Evolutionary conservation across 1,284 basidiomycete species (phyloP).

Genomic region (Phylloporus sp.): DNA sequence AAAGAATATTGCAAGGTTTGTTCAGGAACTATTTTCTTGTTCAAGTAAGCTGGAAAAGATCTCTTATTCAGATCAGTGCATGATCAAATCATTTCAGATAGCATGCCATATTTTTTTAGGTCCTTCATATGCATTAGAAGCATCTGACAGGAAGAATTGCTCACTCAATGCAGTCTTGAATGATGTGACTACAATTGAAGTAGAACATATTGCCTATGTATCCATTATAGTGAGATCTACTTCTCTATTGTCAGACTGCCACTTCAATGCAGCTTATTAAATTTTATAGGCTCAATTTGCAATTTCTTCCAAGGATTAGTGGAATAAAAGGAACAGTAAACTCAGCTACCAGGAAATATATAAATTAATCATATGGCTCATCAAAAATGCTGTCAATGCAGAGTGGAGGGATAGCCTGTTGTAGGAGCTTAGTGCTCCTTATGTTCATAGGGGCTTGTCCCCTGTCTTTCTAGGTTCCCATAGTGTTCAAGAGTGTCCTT

Average conservation of each 20-base stretch:
- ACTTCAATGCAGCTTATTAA: neutral
- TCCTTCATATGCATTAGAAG: neutral
- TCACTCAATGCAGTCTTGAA: neutral
- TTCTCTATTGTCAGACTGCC: no score
- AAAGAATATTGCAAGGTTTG: neutral
- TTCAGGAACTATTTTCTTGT: neutral
- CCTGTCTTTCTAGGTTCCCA: no score
- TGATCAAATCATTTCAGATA: neutral
- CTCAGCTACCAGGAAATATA: neutral
- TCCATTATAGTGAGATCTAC: neutral
- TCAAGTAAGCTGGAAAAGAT: neutral
- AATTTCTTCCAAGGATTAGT: neutral
- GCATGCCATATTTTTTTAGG: neutral
- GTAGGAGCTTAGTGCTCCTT: no score
- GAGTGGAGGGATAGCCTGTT: neutral
- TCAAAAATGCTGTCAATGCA: neutral
- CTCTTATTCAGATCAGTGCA: neutral
- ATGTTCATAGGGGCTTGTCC: no score
- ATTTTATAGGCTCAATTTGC: neutral
- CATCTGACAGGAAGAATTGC: neutral
- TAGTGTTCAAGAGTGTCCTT: no score
- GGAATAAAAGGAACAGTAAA: neutral
- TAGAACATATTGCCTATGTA: neutral
- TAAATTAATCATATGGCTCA: neutral
- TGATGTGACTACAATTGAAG: neutral